phyloP scores from a whole-genome alignment of 805 yeast genomes.

The Lipomyces spencermartinsiae region DNA sequence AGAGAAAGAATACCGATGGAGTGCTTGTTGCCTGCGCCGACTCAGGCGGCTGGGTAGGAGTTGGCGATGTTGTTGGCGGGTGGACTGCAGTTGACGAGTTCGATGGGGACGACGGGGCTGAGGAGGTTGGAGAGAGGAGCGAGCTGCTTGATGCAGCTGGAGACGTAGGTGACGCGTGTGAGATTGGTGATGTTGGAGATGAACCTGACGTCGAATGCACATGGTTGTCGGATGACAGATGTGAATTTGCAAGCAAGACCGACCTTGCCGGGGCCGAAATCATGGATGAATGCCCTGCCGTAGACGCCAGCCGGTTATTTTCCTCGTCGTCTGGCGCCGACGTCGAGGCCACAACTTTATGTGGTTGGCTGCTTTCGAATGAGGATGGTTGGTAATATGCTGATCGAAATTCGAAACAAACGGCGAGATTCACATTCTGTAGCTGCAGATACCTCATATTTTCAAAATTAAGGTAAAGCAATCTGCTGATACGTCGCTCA shows the following conservation, averaged over 20 bases:
- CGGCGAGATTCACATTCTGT: slow-evolving; percentile 34
- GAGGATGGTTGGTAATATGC: not conserved
- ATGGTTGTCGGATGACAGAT: not conserved
- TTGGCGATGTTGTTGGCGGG: not conserved
- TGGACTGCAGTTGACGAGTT: not conserved
- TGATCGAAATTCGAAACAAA: slow-evolving; percentile 31
- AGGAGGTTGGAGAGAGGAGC: slow-evolving; percentile 3
- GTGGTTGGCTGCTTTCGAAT: not conserved
- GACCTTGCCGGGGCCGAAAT: not conserved
- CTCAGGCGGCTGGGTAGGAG: not conserved
- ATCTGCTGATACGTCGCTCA: slow-evolving; percentile 31
- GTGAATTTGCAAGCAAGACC: not conserved
- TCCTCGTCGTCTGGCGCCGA: not conserved
- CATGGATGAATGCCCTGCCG: not conserved
- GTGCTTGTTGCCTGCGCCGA: not conserved
- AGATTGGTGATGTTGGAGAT: not conserved
- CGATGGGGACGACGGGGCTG: not conserved
- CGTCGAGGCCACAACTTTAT: not conserved
- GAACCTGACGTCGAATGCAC: not conserved
- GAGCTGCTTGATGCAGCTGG: not conserved
- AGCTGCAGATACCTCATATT: slow-evolving; percentile 21
- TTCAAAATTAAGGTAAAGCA: slow-evolving; percentile 14
- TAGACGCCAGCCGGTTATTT: not conserved
- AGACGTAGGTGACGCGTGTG: not conserved
- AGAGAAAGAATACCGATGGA: not conserved